Evolutionary conservation across 139 green algal genomes (phyloP), one percentile per base, ranked within the genome.

Genomic region (Desmodesmus armatus): DNA sequence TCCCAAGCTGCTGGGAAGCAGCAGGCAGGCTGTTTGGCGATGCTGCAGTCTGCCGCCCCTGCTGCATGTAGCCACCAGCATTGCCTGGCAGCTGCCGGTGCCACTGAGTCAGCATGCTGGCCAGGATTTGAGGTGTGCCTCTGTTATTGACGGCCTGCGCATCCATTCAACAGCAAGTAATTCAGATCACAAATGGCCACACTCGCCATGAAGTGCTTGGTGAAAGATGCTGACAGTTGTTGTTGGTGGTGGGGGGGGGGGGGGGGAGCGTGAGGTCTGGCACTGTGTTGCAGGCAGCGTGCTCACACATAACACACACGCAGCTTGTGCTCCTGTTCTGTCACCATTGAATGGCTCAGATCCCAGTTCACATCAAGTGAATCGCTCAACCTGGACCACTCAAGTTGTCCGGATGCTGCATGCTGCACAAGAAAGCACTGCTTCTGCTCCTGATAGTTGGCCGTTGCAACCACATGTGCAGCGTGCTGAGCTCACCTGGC

Each of bases 401-500:
- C 19, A 1, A 1, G 21, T 62, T 19, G 19, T 1, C 17, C 21
- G 1, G 21, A 2, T 27, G 0, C 51, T 62, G 51, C 51, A 62
- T 19, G 17, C 51, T 27, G 21, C 60, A n/a, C n/a, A n/a, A n/a
- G n/a, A n/a, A n/a, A n/a, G n/a, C n/a, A n/a, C n/a, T n/a, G n/a
- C n/a, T n/a, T n/a, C n/a, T n/a, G n/a, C n/a, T n/a, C n/a, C n/a
- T n/a, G n/a, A n/a, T n/a, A n/a, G n/a, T n/a, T n/a, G n/a, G n/a
- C n/a, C n/a, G n/a, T n/a, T n/a, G n/a, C n/a, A n/a, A n/a, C n/a
- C n/a, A n/a, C n/a, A n/a, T n/a, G n/a, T n/a, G n/a, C n/a, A n/a
- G n/a, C n/a, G n/a, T n/a, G n/a, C n/a, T n/a, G n/a, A 35, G 33
- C 76, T 40, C 53, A 83, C 77, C 77, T 83, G 77, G 37, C 58